Evolutionary conservation across 805 yeast genomes (phyloP).

Genomic region (Candida jianshihensis): DNA sequence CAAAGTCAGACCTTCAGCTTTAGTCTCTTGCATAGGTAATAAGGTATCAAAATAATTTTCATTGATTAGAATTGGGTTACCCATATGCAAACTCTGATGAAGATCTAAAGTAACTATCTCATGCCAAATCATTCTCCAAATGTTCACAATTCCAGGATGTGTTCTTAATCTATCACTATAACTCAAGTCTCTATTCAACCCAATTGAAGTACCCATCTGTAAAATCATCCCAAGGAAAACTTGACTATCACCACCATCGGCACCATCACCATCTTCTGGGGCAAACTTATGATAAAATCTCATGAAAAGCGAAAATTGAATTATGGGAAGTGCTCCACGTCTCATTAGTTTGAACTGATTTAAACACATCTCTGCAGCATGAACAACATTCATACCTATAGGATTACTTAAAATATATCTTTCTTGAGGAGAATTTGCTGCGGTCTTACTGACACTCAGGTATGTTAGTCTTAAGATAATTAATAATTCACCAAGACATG

Average conservation of each 20-base stretch:
- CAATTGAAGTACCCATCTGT: constrained; percentile 52
- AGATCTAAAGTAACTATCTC: constrained; percentile 39
- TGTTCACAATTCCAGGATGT: constrained; percentile 29
- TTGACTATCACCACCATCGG: constrained; percentile 44
- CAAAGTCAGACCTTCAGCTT: constrained; percentile 28
- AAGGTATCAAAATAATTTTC: constrained; percentile 43
- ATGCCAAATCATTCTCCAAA: constrained; percentile 58
- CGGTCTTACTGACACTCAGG: constrained; percentile 13
- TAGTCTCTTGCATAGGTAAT: constrained; percentile 32
- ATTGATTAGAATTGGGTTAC: constrained; percentile 37
- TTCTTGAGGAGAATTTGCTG: constrained; percentile 14
- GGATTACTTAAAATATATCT: constrained; percentile 39
- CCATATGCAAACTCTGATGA: constrained; percentile 38
- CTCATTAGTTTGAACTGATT: constrained; percentile 46
- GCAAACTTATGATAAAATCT: constrained; percentile 42
- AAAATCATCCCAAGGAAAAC: constrained; percentile 42
- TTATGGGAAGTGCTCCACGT: constrained; percentile 40
- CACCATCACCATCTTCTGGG: constrained; percentile 54
- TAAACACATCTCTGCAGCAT: constrained; percentile 47
- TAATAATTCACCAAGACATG: constrained; percentile 16
- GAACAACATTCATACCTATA: constrained; percentile 36
- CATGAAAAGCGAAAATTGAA: constrained; percentile 48
- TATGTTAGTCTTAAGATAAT: constrained; percentile 19
- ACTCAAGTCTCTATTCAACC: constrained; percentile 50
- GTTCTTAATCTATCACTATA: constrained; percentile 21